Evolutionary conservation across 177 flowering plant species (phyloP), one percentile per base, ranked within the genome.

Genomic region (Telopea speciosissima): DNA sequence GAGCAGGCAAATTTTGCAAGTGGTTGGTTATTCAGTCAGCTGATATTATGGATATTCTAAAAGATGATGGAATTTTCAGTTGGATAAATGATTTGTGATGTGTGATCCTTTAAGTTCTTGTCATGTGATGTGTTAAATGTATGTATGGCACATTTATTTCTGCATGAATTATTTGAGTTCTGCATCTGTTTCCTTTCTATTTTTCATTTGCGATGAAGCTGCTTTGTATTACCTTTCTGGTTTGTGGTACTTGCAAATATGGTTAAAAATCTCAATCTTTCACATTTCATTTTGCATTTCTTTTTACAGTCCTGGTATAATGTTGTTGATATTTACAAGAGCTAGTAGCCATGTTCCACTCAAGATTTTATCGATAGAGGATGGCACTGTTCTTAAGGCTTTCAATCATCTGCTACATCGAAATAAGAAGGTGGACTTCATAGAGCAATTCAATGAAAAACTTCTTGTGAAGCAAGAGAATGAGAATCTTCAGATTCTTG

Each of bases 381-480:
- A 96, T 84, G 99, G 99, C 3, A 88, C 97, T 14, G 97, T 96
- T 74, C 89, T 93, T 52, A 93, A 96, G 82, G 80, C 89, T 24
- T 96, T 96, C 82, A 85, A 88, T 73, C 99, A 96, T 82, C 87
- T 91, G 12, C 91, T 96, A 66, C 98, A 96, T 78, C 88, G 93
- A 65, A 93, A 90, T 77, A 96, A 96, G 82, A 96, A 96, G 81
- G 99, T 96, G 71, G 99, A 96, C 68, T 96, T 96, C 78, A 96
- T 96, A 65, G 99, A 96, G 75, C 99, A 93, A 75, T 93, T 96
- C 76, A 96, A 96, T 72, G 98, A 96, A 71, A 96, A 96, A 86
- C 97, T 96, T 77, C 96, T 96, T 36, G 99, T 96, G 75, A 96
- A 96, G 85, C 99, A 96, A 81, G 98, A 96, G 74, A 89, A 93